Conservation (phyloP, 495 filamentous ascomycete species). For the Aspergillus indologenus region DNA sequence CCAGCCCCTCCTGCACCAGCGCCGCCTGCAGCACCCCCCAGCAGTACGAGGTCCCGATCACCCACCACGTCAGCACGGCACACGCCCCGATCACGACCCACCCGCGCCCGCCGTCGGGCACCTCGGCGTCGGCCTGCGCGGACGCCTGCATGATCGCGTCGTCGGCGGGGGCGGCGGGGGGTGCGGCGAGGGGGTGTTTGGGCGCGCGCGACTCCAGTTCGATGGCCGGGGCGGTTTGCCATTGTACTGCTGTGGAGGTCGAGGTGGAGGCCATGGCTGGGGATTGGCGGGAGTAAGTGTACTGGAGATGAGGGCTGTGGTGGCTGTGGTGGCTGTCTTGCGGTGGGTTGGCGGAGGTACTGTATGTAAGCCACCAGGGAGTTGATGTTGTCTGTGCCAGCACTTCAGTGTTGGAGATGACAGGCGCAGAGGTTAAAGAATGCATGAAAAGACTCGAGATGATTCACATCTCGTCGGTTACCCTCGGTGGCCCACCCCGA, state of each 20-base stretch:
- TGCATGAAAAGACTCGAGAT: too few relatives aligned
- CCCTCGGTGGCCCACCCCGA: not conserved
- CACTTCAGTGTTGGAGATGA: too few relatives aligned
- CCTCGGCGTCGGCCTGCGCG: slow-evolving; percentile 43
- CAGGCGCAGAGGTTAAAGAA: too few relatives aligned
- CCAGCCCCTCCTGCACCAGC: slow-evolving; percentile 44
- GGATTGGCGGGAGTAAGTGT: not conserved
- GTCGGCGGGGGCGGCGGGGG: not conserved
- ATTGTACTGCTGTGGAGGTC: not conserved
- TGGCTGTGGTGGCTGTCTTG: too few relatives aligned
- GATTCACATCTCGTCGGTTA: not conserved
- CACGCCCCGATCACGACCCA: slow-evolving; percentile 56
- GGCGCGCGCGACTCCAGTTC: not conserved
- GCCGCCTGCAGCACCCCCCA: slow-evolving; percentile 60
- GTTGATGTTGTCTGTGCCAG: too few relatives aligned
- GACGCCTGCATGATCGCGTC: slow-evolving; percentile 50
- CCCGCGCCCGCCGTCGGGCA: slow-evolving; percentile 58
- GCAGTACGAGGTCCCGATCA: slow-evolving; percentile 48
- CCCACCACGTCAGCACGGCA: slow-evolving; percentile 52
- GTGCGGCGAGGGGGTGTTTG: not conserved
- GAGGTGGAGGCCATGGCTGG: not conserved
- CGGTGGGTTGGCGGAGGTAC: too few relatives aligned
- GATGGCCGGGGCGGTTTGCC: not conserved
- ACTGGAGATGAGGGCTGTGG: not conserved
- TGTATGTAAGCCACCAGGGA: too few relatives aligned